phyloP scores from a whole-genome alignment of 2,329 filamentous ascomycete genomes.

The Cladosporium sp. region DNA sequence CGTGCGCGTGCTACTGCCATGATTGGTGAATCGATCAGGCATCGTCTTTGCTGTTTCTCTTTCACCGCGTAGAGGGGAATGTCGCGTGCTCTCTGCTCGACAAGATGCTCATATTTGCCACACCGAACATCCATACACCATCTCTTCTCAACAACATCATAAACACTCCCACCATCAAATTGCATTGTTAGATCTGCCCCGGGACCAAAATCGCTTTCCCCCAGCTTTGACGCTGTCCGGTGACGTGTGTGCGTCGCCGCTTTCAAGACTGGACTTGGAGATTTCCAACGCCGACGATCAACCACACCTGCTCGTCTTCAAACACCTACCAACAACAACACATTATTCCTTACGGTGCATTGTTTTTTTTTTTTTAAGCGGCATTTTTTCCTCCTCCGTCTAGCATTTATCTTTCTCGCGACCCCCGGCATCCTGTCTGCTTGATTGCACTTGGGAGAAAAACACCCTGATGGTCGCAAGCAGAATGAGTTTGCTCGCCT shows the following conservation, averaged over 20 bases:
- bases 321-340: background rate
- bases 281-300: background rate
- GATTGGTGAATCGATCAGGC: background rate
- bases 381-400: background rate
- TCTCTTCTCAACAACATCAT: no score
- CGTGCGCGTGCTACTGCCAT: background rate
- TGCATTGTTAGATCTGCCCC: no score
- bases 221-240: background rate
- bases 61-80: background rate
- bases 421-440: background rate
- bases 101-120: no score
- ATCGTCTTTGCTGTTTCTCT: background rate
- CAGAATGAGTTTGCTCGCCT: slow-evolving; percentile 6
- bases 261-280: background rate
- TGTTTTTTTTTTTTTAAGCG: background rate
- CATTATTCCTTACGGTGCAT: background rate
- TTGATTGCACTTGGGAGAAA: background rate
- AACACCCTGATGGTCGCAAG: slow-evolving; percentile 12
- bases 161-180: no score
- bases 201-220: no score
- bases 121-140: no score
- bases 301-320: no score
- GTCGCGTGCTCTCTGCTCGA: background rate
- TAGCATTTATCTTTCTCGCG: background rate
- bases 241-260: background rate